Conservation (phyloP, 1,284 basidiomycete genomes). For the Cyathus olla region DNA sequence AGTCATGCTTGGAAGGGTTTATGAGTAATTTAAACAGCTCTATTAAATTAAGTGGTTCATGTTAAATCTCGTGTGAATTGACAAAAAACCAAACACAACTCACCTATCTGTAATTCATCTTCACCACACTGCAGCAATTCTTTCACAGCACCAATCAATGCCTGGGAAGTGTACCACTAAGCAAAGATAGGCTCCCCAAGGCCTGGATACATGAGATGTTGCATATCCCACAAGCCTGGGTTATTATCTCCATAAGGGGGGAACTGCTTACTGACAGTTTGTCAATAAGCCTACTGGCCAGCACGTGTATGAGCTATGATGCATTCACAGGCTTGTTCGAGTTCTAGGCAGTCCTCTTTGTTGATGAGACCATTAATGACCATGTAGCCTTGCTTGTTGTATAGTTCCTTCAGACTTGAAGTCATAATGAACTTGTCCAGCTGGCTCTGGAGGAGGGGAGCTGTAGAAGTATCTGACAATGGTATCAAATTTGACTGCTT, state of each 20-base stretch:
- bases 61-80: not conserved
- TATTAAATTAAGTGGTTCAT: slow-evolving; percentile 34
- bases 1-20: slow-evolving; percentile 75
- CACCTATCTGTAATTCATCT: slow-evolving; percentile 80
- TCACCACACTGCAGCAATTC: slow-evolving; percentile 68
- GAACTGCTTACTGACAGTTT: slow-evolving; percentile 86
- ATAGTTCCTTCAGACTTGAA: slow-evolving; percentile 45
- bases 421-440: no score
- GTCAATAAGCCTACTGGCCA: slow-evolving; percentile 75
- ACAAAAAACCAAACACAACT: slow-evolving; percentile 22
- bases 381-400: slow-evolving; percentile 79
- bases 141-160: slow-evolving; percentile 59
- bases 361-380: slow-evolving; percentile 73
- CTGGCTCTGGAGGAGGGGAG: not conserved
- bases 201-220: slow-evolving; percentile 84
- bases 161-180: slow-evolving; percentile 76
- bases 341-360: slow-evolving; percentile 47
- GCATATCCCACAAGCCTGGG: slow-evolving; percentile 84
- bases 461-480: no score
- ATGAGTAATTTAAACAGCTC: slow-evolving; percentile 87
- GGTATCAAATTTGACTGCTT: no score
- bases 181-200: slow-evolving; percentile 70
- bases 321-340: slow-evolving; percentile 65
- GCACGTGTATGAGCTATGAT: slow-evolving; percentile 67
- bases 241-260: slow-evolving; percentile 75